Evolutionary conservation across 2,329 filamentous ascomycete species (phyloP).

Genomic region (Clonostachys rosea): DNA sequence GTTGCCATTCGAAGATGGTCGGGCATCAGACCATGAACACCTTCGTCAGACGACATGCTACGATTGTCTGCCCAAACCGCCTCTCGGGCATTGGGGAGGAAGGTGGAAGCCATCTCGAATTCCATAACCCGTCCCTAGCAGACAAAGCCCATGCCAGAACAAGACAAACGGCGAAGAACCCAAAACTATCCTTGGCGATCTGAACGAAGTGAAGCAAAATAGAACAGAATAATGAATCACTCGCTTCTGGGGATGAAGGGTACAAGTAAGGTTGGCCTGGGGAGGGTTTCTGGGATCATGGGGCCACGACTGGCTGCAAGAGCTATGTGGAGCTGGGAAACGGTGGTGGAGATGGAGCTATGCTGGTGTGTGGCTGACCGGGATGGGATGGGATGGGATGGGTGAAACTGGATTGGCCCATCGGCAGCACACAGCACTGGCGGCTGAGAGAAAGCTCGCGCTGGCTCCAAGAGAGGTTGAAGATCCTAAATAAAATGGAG

Average conservation of each 20-base stretch:
- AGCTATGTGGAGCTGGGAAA: neutral
- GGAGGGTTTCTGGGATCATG: neutral
- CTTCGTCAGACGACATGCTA: constrained; percentile 39
- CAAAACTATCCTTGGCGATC: constrained; percentile 14
- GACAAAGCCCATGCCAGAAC: constrained; percentile 17
- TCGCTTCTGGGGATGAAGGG: neutral
- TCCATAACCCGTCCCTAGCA: constrained; percentile 43
- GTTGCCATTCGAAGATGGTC: neutral
- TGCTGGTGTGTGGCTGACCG: neutral
- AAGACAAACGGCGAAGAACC: no score
- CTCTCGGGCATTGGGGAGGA: constrained; percentile 33
- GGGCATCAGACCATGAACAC: constrained; percentile 14
- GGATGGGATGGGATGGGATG: constrained; percentile 6
- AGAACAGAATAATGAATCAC: neutral
- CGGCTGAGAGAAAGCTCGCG: constrained; percentile 5
- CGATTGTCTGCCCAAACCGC: constrained; percentile 39
- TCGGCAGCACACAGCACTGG: neutral
- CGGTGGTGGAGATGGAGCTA: neutral
- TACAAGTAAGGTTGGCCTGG: neutral
- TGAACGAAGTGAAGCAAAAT: neutral
- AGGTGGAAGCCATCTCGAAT: constrained; percentile 25
- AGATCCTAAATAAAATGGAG: constrained; percentile 2
- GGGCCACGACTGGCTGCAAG: no score
- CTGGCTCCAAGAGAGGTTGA: constrained; percentile 13
- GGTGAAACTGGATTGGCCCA: no score